Base-by-base conservation (phyloP, 1,284 basidiomycete species). In the Leccinum pachyderme region DNA sequence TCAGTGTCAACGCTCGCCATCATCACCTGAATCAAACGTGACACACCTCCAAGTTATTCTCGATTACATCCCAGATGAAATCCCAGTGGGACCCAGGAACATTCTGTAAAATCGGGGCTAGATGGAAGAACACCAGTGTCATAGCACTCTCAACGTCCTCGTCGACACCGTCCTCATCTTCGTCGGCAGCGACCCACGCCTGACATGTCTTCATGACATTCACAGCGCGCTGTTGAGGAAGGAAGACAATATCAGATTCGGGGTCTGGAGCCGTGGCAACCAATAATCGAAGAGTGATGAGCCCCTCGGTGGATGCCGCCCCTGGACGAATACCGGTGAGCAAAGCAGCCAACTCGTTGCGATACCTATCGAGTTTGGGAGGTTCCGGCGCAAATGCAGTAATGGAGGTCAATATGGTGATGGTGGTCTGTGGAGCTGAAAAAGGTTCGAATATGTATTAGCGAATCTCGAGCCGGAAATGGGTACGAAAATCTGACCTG, bases 1-100 rank as follows among this genome's bases (percentile, higher is more conserved):
- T 24, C 8, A 3, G 29, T 11, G 13, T 62, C 29, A 60, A 7
- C 15, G 27, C 31, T 31, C 7, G 11, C 1, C 31, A 51, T 43
- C 49, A 44, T 27, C n/a, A 22, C 8, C n/a, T 1, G 59, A 43
- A 51, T 27, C 24, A 49, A 15, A 39, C n/a, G 32, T 9, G 50
- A 70, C 77, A 58, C 59, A 93, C 91, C 79, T 96, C 93, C 1
- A 98, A 76, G 61, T 93, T 94, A 52, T 82, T 89, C 70, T 97
- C 93, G 22, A 97, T 71, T 6, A 98, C 73, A 68, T 98, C 95
- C 67, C 94, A 95, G 15, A 97, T 86, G 47, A 95, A 82, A 51
- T 94, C 91, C 92, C 96, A 96, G 70, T 98, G 97, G 0, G 81
- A 78, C 1, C 97, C 97, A 5, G 84, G 77, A 0, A 98, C 78